These are phyloP conservation scores for Neurospora intermedia DNA, from an alignment of 495 filamentous ascomycete species.

Conservation along the genomic window DNA sequence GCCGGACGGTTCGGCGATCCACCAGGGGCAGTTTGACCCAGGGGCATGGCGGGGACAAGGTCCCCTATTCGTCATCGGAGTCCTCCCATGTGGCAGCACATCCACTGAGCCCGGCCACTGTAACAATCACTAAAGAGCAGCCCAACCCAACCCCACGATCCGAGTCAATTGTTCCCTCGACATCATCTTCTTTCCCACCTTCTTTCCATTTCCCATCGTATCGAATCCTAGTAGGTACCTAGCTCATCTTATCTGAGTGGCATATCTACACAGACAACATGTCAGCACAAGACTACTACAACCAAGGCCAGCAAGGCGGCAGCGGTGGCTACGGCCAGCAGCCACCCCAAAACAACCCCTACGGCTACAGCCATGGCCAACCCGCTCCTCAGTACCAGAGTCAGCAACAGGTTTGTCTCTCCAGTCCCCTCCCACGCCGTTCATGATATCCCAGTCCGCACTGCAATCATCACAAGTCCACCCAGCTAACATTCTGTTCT, in stretches of 20 bases:
- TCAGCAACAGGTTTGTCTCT: neutral
- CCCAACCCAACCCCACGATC: neutral
- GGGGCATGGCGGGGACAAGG: neutral
- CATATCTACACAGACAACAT: neutral
- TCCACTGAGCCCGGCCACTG: neutral
- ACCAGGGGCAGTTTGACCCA: neutral
- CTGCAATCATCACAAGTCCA: neutral
- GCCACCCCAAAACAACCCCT: neutral
- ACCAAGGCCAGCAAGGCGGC: neutral
- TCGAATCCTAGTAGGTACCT: neutral
- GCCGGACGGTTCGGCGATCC: neutral
- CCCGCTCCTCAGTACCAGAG: neutral
- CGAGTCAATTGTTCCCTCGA: neutral
- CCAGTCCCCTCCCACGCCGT: neutral
- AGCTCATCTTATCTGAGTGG: neutral
- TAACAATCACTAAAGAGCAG: neutral
- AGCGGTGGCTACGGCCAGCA: neutral
- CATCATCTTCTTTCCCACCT: neutral
- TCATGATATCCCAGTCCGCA: neutral
- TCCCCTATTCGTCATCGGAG: neutral
- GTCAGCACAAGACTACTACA: neutral
- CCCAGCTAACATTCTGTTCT: neutral
- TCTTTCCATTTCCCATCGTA: neutral
- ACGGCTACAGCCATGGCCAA: neutral
- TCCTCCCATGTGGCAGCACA: neutral